These are phyloP conservation scores for Vanilla planifolia DNA, from an alignment of 106 monocot species.

Conservation along the genomic window DNA sequence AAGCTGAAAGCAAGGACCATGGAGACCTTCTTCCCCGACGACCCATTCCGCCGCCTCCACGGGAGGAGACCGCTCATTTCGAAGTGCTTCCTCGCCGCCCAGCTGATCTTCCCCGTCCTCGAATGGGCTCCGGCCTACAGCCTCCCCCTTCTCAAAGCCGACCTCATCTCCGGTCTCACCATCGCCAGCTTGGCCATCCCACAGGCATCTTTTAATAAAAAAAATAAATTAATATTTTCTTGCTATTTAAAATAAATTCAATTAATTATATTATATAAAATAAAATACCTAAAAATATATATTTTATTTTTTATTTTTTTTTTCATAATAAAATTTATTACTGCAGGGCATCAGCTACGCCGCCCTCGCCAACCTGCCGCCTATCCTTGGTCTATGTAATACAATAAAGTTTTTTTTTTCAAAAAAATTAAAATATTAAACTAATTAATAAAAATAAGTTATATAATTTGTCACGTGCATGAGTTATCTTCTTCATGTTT, in stretches of 20 bases:
- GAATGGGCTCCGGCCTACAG: slow-evolving; percentile 59
- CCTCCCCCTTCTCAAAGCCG: slow-evolving; percentile 73
- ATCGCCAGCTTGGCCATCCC: slow-evolving; percentile 93
- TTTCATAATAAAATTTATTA: not conserved
- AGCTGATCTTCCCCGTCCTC: slow-evolving; percentile 71
- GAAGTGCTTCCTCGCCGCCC: slow-evolving; percentile 45
- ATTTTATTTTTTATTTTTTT: not conserved
- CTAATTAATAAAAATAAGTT: too few relatives aligned
- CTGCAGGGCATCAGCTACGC: slow-evolving; percentile 93
- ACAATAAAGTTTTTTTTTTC: too few relatives aligned
- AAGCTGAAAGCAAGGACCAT: slow-evolving; percentile 66
- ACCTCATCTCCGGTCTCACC: slow-evolving; percentile 82
- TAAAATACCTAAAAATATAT: too few relatives aligned
- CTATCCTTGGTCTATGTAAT: slow-evolving; percentile 88
- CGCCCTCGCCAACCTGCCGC: slow-evolving; percentile 76
- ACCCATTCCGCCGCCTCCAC: slow-evolving; percentile 67
- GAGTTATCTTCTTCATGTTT: too few relatives aligned
- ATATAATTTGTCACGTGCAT: too few relatives aligned
- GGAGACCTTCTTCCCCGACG: slow-evolving; percentile 94
- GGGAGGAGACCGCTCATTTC: slow-evolving; percentile 22
- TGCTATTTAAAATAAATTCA: too few relatives aligned
- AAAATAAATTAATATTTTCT: too few relatives aligned
- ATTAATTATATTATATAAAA: too few relatives aligned
- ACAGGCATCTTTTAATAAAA: slow-evolving; percentile 29
- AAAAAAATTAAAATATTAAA: too few relatives aligned